phyloP scores from a whole-genome alignment of 1,284 basidiomycete genomes.

The Austroboletus novae-zelandiae region DNA sequence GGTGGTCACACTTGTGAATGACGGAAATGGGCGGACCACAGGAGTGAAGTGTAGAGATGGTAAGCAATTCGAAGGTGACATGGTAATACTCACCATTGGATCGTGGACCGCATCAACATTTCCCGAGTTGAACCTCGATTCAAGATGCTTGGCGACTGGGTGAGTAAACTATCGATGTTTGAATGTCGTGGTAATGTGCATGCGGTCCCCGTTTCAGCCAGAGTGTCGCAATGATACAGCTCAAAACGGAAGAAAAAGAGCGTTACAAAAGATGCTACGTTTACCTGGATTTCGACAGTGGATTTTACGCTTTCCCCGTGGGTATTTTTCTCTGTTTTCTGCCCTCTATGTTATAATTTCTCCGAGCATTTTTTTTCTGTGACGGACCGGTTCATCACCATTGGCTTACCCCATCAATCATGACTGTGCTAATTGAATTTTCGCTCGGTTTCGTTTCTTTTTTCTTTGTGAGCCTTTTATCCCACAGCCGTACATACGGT shows the following conservation, averaged over 20 bases:
- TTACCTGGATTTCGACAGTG: slow-evolving; percentile 64
- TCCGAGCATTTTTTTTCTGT: background rate
- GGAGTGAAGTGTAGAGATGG: slow-evolving; percentile 70
- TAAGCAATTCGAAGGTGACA: slow-evolving; percentile 48
- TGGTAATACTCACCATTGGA: slow-evolving; percentile 69
- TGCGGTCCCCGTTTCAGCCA: slow-evolving; percentile 49
- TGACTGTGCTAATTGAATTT: no score
- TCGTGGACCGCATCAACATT: slow-evolving; percentile 85
- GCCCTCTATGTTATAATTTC: background rate
- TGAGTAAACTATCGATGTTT: slow-evolving; percentile 31
- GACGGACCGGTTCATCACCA: no score
- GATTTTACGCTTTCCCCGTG: slow-evolving; percentile 79
- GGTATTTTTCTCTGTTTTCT: slow-evolving; percentile 21
- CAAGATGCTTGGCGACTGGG: slow-evolving; percentile 67
- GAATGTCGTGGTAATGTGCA: background rate
- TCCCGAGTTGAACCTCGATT: slow-evolving; percentile 50
- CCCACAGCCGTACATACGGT: no score
- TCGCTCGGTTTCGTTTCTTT: no score
- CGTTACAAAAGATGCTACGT: slow-evolving; percentile 67
- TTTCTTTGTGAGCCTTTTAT: background rate
- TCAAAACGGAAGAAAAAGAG: slow-evolving; percentile 66
- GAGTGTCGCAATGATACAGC: slow-evolving; percentile 71
- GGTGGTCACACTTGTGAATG: slow-evolving; percentile 48
- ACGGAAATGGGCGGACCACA: slow-evolving; percentile 39
- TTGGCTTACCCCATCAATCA: no score